phyloP scores from a whole-genome alignment of 208 protist genomes.

The Crithidia acanthocephali region DNA sequence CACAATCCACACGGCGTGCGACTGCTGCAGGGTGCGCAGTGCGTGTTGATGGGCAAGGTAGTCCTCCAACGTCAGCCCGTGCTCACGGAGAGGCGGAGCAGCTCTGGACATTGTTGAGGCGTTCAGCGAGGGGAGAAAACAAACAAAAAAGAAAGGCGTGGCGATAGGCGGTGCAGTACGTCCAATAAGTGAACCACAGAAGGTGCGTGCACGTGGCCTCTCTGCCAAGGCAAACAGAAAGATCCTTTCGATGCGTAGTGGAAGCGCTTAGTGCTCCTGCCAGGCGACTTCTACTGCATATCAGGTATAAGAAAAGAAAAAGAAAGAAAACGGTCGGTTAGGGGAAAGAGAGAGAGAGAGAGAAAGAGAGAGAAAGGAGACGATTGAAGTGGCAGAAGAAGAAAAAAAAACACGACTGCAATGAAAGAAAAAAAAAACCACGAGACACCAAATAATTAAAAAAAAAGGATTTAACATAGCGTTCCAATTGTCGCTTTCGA shows the following conservation, averaged over 20 bases:
- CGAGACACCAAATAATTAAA: no score
- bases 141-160: no score
- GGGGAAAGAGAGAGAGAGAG: not conserved
- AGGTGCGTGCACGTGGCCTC: no score
- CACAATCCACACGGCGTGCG: slow-evolving; percentile 33
- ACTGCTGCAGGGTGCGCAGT: slow-evolving; percentile 17
- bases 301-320: not conserved
- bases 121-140: not conserved
- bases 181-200: no score
- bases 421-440: not conserved
- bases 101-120: not conserved
- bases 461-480: not conserved
- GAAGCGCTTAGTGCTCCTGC: no score
- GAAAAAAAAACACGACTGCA: not conserved
- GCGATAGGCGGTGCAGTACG: no score
- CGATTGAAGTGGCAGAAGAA: not conserved
- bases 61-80: slow-evolving; percentile 29
- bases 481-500: not conserved
- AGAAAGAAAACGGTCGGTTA: not conserved
- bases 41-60: slow-evolving; percentile 33
- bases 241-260: no score
- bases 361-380: not conserved
- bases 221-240: no score
- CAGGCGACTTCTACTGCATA: no score
- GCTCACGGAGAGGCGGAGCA: not conserved